Percentiles rank a stretch among this genome's conserved stretches.
phyloP scores from a whole-genome alignment of 352 stramenopile genomes.

The Globisporangium nunn region DNA sequence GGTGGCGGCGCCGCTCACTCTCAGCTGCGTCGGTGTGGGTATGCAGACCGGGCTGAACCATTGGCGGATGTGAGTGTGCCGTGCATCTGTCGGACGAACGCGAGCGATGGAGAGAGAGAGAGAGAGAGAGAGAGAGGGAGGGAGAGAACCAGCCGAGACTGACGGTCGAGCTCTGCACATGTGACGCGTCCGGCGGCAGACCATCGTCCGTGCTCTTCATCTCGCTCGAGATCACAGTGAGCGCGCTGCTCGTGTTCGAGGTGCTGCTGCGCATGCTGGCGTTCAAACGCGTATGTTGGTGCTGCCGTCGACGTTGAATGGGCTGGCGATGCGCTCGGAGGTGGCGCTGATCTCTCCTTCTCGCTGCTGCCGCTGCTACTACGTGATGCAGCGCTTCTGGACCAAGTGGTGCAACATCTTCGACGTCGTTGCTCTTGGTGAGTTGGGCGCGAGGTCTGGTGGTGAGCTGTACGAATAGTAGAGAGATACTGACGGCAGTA shows the following conservation, averaged over 20 bases:
- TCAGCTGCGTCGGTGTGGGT: slow-evolving; percentile 2
- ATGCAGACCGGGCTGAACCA: slow-evolving; percentile 61
- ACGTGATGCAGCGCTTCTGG: slow-evolving; percentile 52
- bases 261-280: slow-evolving; percentile 78
- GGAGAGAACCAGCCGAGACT: neutral
- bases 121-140: neutral
- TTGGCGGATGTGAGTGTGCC: slow-evolving; percentile 56
- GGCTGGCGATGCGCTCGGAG: neutral
- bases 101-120: neutral
- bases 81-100: neutral
- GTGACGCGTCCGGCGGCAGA: slow-evolving; percentile 13
- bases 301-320: slow-evolving; percentile 1
- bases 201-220: slow-evolving; percentile 75
- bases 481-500: neutral
- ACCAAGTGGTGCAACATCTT: slow-evolving; percentile 85
- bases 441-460: neutral
- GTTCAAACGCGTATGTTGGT: slow-evolving; percentile 48
- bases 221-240: slow-evolving; percentile 72
- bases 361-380: neutral
- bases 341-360: neutral
- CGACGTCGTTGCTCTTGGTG: slow-evolving; percentile 68
- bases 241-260: slow-evolving; percentile 67
- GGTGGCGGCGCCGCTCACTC: neutral
- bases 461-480: neutral
- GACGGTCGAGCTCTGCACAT: neutral